Conservation (phyloP, 495 filamentous ascomycete genomes). For the Neurospora tetraspora region DNA sequence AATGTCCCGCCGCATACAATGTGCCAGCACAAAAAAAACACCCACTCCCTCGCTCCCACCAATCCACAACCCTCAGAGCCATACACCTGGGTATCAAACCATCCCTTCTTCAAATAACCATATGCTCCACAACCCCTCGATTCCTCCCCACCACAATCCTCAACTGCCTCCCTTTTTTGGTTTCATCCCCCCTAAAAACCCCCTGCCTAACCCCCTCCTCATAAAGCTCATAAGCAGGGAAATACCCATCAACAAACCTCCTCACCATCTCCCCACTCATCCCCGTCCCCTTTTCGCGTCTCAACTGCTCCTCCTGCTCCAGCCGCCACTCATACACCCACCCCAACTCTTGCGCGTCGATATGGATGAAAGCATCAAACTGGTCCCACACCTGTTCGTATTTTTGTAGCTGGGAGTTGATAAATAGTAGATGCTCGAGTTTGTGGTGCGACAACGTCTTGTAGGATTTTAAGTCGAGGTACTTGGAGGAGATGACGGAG, state of each 20-base stretch:
- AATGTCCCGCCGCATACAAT: neutral
- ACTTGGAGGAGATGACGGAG: slow-evolving; percentile 39
- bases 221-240: slow-evolving; percentile 61
- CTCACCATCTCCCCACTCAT: slow-evolving; percentile 57
- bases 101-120: slow-evolving; percentile 36
- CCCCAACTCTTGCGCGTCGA: slow-evolving; percentile 66
- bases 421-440: slow-evolving; percentile 56
- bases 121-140: slow-evolving; percentile 49
- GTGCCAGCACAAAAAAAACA: neutral
- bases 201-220: slow-evolving; percentile 56
- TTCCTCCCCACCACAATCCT: slow-evolving; percentile 61
- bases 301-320: slow-evolving; percentile 67
- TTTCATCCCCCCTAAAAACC: slow-evolving; percentile 36
- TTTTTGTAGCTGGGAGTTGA: slow-evolving; percentile 57
- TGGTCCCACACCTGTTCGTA: slow-evolving; percentile 69
- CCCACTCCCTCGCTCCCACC: neutral
- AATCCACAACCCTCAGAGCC: neutral
- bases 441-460: slow-evolving; percentile 45
- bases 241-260: slow-evolving; percentile 47
- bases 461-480: slow-evolving; percentile 38
- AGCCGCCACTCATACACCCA: slow-evolving; percentile 85
- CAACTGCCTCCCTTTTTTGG: slow-evolving; percentile 48
- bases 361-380: slow-evolving; percentile 76
- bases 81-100: neutral
- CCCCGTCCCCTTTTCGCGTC: slow-evolving; percentile 41